A percentile compares a stretch with the other conserved stretches of the same genome.
Evolutionary conservation across 2,329 filamentous ascomycete species (phyloP).

Genomic region (Fusarium longipes): DNA sequence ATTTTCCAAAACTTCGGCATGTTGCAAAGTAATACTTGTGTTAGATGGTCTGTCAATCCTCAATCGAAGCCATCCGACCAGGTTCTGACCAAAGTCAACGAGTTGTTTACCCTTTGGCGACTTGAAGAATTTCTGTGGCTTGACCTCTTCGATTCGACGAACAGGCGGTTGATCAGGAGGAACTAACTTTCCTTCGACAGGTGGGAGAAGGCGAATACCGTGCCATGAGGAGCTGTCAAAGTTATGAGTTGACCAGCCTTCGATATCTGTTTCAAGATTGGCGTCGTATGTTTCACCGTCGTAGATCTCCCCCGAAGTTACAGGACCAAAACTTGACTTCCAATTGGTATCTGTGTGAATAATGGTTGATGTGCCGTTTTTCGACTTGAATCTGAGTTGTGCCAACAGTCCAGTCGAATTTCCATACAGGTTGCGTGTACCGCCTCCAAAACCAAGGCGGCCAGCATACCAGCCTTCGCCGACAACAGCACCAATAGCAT

Average conservation of each 20-base stretch:
- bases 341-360: slow-evolving; percentile 53
- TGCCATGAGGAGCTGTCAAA: slow-evolving; percentile 50
- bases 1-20: slow-evolving; percentile 22
- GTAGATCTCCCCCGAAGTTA: slow-evolving; percentile 55
- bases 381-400: slow-evolving; percentile 49
- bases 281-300: slow-evolving; percentile 63
- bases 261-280: slow-evolving; percentile 47
- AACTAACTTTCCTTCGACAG: slow-evolving; percentile 3
- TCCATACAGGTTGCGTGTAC: slow-evolving; percentile 49
- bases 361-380: slow-evolving; percentile 25
- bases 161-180: slow-evolving; percentile 58
- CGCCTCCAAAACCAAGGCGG: slow-evolving; percentile 45
- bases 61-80: neutral
- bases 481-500: slow-evolving; percentile 54
- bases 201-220: slow-evolving; percentile 39
- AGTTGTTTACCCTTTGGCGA: slow-evolving; percentile 40
- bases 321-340: neutral
- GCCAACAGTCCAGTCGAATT: slow-evolving; percentile 52
- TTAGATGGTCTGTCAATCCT: neutral
- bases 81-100: slow-evolving; percentile 20
- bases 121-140: slow-evolving; percentile 52
- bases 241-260: slow-evolving; percentile 35
- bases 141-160: slow-evolving; percentile 44
- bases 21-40: neutral
- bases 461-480: slow-evolving; percentile 62